These are phyloP conservation scores for Diaporthe australafricana DNA, from an alignment of 2,329 filamentous ascomycete species.

Conservation along the genomic window DNA sequence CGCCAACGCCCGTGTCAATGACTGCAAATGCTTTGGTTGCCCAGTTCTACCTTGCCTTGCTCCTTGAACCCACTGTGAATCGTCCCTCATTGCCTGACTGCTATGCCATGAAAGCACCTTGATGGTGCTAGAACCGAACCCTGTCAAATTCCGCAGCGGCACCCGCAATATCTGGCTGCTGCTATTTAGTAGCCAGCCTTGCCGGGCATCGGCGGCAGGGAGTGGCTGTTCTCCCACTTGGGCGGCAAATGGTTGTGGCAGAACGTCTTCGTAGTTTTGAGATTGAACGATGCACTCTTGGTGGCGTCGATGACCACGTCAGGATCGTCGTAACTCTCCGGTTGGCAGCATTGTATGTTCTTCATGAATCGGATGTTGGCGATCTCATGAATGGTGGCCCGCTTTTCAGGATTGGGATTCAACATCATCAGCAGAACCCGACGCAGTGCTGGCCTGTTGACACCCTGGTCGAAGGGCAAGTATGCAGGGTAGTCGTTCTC, in stretches of 20 bases:
- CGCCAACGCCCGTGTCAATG: constrained; percentile 21
- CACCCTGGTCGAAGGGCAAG: constrained; percentile 70
- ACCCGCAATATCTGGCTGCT: no score
- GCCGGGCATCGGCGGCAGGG: constrained; percentile 61
- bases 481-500: constrained; percentile 76
- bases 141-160: background rate
- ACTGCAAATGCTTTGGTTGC: constrained; percentile 20
- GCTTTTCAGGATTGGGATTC: constrained; percentile 78
- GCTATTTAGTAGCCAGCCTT: constrained; percentile 62
- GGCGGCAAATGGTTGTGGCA: constrained; percentile 69
- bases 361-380: constrained; percentile 79
- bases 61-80: background rate
- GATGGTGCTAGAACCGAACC: background rate
- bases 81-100: background rate
- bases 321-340: constrained; percentile 76
- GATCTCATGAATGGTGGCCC: constrained; percentile 76
- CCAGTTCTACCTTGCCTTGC: constrained; percentile 13
- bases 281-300: constrained; percentile 61
- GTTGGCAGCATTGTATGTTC: constrained; percentile 82
- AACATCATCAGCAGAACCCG: constrained; percentile 84
- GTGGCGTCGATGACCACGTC: constrained; percentile 71
- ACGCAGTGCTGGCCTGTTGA: constrained; percentile 76
- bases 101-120: background rate
- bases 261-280: constrained; percentile 62
- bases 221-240: constrained; percentile 57